Evolutionary conservation across 805 yeast species (phyloP), one percentile per base, ranked within the genome.

Genomic region (Hagleromyces aurorensis): DNA sequence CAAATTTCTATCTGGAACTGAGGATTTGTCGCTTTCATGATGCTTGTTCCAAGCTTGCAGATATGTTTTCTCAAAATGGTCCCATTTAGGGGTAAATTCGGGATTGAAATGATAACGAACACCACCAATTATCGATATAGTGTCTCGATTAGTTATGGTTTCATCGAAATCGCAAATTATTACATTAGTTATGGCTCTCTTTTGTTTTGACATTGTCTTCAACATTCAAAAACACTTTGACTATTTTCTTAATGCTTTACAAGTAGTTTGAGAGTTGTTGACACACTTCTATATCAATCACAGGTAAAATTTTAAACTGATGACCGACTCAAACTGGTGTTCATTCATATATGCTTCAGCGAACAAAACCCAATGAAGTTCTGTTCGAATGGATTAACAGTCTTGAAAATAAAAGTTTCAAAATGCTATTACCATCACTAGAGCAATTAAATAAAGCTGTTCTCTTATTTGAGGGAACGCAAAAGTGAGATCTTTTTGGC

Each of bases 251-350:
- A 13, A 13, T 13, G 12, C 4, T 20, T 17, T 17, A 19, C 13
- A 10, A 16, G 21, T 10, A 12, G 9, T 16, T 16, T 6, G 14
- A 19, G 27, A 23, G 13, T 33, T 52, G 55, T 50, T 29, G 32
- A 40, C 57, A 50, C 57, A 29, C 57, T 52, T 52, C 57, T 52
- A 52, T 52, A 45, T 52, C 56, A 41, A 32, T 34, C 44, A 39
- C 33, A 37, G 37, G 52, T 50, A 33, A 25, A 27, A 25, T 29
- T 16, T 27, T 19, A 7, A 15, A 29, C 32, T 21, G 39, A 33
- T 35, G 36, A 33, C 37, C 39, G 49, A 48, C 48, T 47, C 52
- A 47, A 47, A 47, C 52, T 26, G 27, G 52, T n/a, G n/a, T n/a
- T n/a, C n/a, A n/a, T n/a, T n/a, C n/a, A n/a, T n/a, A n/a, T n/a